These are phyloP conservation scores for Citropsis articulata DNA, from an alignment of 345 rosid species.

Conservation along the genomic window DNA sequence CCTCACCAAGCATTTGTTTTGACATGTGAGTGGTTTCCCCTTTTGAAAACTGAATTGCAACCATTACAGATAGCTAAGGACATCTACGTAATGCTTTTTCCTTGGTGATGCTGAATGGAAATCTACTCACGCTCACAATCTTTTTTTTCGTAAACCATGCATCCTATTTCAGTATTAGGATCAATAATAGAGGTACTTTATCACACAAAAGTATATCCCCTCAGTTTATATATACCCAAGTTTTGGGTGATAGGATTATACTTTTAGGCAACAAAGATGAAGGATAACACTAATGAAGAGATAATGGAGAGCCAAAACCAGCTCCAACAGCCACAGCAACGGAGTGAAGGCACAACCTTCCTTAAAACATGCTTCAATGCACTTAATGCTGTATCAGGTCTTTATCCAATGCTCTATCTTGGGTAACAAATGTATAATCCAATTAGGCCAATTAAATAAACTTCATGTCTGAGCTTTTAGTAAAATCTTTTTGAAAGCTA, in stretches of 20 bases:
- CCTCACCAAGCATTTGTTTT: neutral
- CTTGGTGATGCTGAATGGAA: conserved; percentile 16
- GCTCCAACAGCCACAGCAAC: conserved; percentile 19
- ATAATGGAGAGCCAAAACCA: conserved; percentile 41
- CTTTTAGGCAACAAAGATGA: conserved; percentile 13
- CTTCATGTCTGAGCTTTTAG: neutral
- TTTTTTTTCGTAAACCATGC: conserved; percentile 7
- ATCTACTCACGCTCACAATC: conserved; percentile 48
- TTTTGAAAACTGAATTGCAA: neutral
- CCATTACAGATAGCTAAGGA: neutral
- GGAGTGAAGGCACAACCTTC: conserved; percentile 46
- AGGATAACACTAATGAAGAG: conserved; percentile 13
- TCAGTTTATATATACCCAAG: neutral
- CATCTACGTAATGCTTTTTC: neutral
- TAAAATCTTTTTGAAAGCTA: neutral
- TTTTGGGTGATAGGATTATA: neutral
- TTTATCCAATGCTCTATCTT: neutral
- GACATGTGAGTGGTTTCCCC: conserved; percentile 3
- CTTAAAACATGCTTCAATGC: conserved; percentile 71
- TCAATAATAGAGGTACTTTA: conserved; percentile 3
- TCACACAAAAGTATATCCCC: neutral
- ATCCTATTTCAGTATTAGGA: neutral
- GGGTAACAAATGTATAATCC: neutral
- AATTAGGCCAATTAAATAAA: neutral
- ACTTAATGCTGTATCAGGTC: conserved; percentile 61